Evolutionary conservation across 805 yeast genomes (phyloP).

Genomic region (Schwanniomyces occidentalis): DNA sequence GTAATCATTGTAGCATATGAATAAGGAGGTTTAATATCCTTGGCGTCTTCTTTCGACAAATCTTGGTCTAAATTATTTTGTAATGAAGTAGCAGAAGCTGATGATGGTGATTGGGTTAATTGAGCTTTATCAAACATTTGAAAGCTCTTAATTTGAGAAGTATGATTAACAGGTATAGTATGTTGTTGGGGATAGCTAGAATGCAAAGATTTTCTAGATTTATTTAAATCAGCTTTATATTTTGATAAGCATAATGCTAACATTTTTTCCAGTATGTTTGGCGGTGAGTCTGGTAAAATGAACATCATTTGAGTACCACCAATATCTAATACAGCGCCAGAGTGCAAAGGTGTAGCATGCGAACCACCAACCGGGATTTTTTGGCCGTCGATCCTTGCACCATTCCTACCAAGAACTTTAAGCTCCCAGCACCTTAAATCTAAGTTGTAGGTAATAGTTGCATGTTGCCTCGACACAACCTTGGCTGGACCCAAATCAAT

Average conservation of each 20-base stretch:
- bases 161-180: slow-evolving; percentile 9
- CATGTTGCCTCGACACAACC: slow-evolving; percentile 93
- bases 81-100: slow-evolving; percentile 41
- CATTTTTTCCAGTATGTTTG: slow-evolving; percentile 57
- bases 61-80: slow-evolving; percentile 56
- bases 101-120: slow-evolving; percentile 37
- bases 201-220: slow-evolving; percentile 18
- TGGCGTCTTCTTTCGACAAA: slow-evolving; percentile 85
- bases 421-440: slow-evolving; percentile 83
- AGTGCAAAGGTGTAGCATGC: slow-evolving; percentile 57
- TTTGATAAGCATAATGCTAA: slow-evolving; percentile 36
- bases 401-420: slow-evolving; percentile 83
- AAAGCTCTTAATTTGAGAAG: slow-evolving; percentile 42
- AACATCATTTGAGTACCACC: slow-evolving; percentile 99
- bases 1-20: slow-evolving; percentile 98
- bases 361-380: slow-evolving; percentile 50
- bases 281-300: slow-evolving; percentile 87
- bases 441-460: slow-evolving; percentile 75
- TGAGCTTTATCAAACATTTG: slow-evolving; percentile 53
- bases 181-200: slow-evolving; percentile 18
- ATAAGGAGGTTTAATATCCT: slow-evolving; percentile 94
- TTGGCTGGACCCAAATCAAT: slow-evolving; percentile 97
- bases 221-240: slow-evolving; percentile 24
- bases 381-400: slow-evolving; percentile 84
- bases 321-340: slow-evolving; percentile 91